Conservation (phyloP, 2,329 filamentous ascomycete genomes). For the Salinomyces thailandicus region DNA sequence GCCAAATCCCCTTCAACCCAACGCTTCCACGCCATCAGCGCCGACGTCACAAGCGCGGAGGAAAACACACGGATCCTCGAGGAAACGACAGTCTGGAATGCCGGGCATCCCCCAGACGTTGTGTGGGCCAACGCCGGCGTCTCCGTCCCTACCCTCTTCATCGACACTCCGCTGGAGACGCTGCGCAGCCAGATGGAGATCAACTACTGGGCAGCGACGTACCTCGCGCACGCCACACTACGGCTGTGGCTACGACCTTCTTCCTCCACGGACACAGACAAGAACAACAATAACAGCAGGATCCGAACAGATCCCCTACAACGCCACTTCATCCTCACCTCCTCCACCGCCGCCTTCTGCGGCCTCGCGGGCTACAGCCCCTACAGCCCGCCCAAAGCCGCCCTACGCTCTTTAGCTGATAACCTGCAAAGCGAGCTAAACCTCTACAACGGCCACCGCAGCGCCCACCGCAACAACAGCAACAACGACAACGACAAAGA, state of each 20-base stretch:
- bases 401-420: conserved; percentile 73
- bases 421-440: conserved; percentile 72
- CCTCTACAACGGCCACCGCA: conserved; percentile 62
- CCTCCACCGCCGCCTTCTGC: conserved; percentile 63
- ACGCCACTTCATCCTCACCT: conserved; percentile 80
- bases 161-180: conserved; percentile 58
- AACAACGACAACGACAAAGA: conserved; percentile 48
- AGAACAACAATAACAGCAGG: conserved; percentile 3
- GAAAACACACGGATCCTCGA: conserved; percentile 61
- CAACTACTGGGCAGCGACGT: conserved; percentile 79
- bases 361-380: conserved; percentile 71
- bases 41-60: conserved; percentile 62
- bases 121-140: conserved; percentile 85
- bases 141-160: conserved; percentile 63
- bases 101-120: conserved; percentile 61
- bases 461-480: conserved; percentile 57
- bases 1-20: conserved; percentile 58
- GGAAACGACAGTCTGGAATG: conserved; percentile 70
- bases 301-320: conserved; percentile 31
- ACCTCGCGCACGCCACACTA: conserved; percentile 73
- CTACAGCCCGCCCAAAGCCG: conserved; percentile 77
- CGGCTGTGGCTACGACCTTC: conserved; percentile 56
- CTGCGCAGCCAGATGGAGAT: conserved; percentile 77
- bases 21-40: conserved; percentile 71
- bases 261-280: conserved; percentile 23